Evolutionary conservation across 1,139 yeast genomes (phyloP), one percentile per base, ranked within the genome.

Genomic region (Hemisphaericaspora xylanilytica): DNA sequence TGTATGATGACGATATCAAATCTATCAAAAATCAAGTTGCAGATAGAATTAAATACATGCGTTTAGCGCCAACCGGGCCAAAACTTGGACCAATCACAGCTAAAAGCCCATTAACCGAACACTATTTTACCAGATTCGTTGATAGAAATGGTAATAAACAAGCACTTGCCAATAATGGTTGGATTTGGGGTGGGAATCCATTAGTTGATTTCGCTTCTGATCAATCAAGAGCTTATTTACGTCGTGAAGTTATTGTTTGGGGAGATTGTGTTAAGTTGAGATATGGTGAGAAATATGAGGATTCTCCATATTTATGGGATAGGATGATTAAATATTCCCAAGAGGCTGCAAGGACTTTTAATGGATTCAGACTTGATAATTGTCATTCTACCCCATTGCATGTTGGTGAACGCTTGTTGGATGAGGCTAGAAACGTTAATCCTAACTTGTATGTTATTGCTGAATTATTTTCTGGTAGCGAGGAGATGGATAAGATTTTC

Each of bases 141-240:
- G 62, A 65, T 9, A 67, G 73, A 33, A 66, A 73, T 34, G 90
- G 88, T 3, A 70, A 73, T 34, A 63, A 70, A 1, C 80, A 80
- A 67, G 87, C 90, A 1, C 67, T 92, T 44, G 97, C 96, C 5
- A 92, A 92, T 56, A 92, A 92, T 55, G 98, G 98, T 32, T 92
- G 97, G 97, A 89, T 92, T 41, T 92, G 98, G 98, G 92, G 89
- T 39, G 97, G 96, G 11, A 84, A 90, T 50, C 97, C 97, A 2
- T 63, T 90, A 44, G 83, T 88, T 5, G 97, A 92, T 59, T 92
- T 90, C 72, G 98, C 97, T 0, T 85, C 96, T 1, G 63, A 72
- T 25, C 52, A 80, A 42, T 80, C 95, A 9, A 83, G 79, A 53
- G 92, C 95, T 2, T 92, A 92, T 55, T 65, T 92, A 40, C 74